A percentile compares a stretch with the other conserved stretches of the same genome.
Evolutionary conservation across 1,284 basidiomycete genomes (phyloP).

Genomic region (Farysia itapuensis): DNA sequence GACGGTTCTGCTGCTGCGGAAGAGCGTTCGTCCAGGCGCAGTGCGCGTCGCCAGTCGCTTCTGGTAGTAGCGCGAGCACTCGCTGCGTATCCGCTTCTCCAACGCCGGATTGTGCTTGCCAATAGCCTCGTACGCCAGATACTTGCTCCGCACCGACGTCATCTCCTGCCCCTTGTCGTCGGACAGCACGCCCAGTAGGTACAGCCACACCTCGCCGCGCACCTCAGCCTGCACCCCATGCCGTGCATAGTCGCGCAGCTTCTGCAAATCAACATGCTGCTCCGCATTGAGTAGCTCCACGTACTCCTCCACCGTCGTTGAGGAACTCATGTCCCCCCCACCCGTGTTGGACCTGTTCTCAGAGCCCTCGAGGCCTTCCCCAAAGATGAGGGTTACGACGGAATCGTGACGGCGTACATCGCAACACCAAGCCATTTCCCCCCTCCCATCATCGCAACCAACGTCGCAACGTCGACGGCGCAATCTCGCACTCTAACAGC

Average conservation of each 20-base stretch:
- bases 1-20: constrained; percentile 24
- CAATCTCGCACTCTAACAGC: too few relatives aligned
- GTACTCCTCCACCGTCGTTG: constrained; percentile 52
- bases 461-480: too few relatives aligned
- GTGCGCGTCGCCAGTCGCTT: constrained; percentile 39
- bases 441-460: too few relatives aligned
- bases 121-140: constrained; percentile 52
- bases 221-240: constrained; percentile 55
- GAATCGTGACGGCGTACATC: too few relatives aligned
- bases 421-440: too few relatives aligned
- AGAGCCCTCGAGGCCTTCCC: too few relatives aligned
- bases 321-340: too few relatives aligned
- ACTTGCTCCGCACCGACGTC: constrained; percentile 56
- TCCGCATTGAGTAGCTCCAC: constrained; percentile 54
- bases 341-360: too few relatives aligned
- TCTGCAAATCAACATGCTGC: constrained; percentile 54
- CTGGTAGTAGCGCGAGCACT: constrained; percentile 54
- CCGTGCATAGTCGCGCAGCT: constrained; percentile 51
- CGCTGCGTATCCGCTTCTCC: constrained; percentile 52
- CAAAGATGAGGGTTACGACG: too few relatives aligned
- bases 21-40: constrained; percentile 24
- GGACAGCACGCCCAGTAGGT: constrained; percentile 56
- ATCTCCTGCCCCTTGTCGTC: constrained; percentile 58
- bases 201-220: constrained; percentile 58
- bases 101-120: constrained; percentile 50